Evolutionary conservation across 306 rosid genomes (phyloP).

Genomic region (Corylus americana): DNA sequence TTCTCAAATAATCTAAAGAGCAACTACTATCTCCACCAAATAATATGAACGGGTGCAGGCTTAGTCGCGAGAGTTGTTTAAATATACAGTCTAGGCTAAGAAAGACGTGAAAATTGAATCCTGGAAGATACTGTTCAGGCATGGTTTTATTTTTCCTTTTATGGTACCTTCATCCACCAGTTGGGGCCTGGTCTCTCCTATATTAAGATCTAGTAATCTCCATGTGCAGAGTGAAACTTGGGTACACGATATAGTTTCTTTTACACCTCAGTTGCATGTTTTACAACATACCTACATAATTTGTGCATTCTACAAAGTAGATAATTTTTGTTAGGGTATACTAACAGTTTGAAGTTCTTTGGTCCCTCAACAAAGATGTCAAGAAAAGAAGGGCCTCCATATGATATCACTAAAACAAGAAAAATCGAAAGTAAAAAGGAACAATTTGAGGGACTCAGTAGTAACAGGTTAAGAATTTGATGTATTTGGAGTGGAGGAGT

Average conservation of each 20-base stretch:
- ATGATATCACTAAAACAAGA: neutral
- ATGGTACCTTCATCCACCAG: neutral
- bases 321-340: neutral
- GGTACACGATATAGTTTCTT: neutral
- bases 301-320: neutral
- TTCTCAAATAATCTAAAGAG: neutral
- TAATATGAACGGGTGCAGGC: neutral
- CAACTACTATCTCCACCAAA: neutral
- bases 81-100: neutral
- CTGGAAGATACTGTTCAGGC: neutral
- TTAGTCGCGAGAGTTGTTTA: neutral
- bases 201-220: neutral
- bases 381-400: neutral
- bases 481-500: neutral
- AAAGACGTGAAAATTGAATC: neutral
- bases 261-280: slow-evolving; percentile 1
- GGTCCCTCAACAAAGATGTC: neutral
- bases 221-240: neutral
- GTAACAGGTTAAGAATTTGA: neutral
- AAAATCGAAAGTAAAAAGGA: neutral
- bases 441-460: neutral
- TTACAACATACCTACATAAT: neutral
- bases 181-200: neutral
- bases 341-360: neutral
- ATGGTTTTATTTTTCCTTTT: neutral